phyloP scores from a whole-genome alignment of 768 basidiomycete species.

The Mycena capillaripes region DNA sequence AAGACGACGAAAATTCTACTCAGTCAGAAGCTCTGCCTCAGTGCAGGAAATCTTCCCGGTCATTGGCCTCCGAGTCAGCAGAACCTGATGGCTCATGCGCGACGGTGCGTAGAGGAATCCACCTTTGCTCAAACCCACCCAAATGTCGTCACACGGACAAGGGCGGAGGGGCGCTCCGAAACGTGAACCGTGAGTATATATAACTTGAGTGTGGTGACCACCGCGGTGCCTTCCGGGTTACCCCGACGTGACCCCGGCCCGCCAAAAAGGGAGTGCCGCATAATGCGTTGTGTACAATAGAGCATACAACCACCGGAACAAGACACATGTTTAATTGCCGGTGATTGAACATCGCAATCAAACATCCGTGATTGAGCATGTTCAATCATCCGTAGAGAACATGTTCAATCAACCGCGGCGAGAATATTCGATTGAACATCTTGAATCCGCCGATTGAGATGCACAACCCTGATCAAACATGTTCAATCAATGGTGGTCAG shows the following conservation, averaged over 20 bases:
- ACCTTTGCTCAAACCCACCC: background rate
- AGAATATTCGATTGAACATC: background rate
- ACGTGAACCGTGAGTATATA: too few relatives aligned
- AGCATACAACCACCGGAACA: background rate
- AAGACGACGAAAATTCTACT: background rate
- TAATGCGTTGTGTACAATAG: background rate
- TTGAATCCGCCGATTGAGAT: background rate
- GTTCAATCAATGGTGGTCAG: background rate
- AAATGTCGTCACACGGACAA: too few relatives aligned
- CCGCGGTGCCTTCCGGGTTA: background rate
- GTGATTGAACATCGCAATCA: background rate
- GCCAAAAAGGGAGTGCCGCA: background rate
- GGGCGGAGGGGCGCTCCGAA: too few relatives aligned
- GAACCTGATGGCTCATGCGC: constrained; percentile 37
- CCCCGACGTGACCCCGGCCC: background rate
- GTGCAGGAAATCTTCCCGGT: constrained; percentile 33
- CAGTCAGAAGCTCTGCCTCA: constrained; percentile 36
- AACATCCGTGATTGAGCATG: background rate
- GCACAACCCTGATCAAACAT: background rate
- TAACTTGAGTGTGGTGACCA: background rate
- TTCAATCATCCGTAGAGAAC: background rate
- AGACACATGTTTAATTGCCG: background rate
- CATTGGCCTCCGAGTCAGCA: constrained; percentile 14
- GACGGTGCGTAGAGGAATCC: background rate
- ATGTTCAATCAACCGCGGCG: background rate